Evolutionary conservation across 2,329 filamentous ascomycete genomes (phyloP).

Genomic region (Botrytis tulipae): DNA sequence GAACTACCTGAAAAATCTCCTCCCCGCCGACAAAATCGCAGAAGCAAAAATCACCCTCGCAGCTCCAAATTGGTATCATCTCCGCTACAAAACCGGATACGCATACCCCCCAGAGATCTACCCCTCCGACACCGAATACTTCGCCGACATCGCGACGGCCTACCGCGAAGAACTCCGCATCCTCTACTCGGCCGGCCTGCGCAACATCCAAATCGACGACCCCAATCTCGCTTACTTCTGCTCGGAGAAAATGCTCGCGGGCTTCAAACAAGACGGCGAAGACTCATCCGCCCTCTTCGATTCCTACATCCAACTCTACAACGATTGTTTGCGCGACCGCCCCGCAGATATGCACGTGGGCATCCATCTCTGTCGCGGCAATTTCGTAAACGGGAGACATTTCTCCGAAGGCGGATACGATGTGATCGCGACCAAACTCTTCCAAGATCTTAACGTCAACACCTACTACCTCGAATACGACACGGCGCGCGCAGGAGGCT

Average conservation of each 20-base stretch:
- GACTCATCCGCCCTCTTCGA: conserved; percentile 72
- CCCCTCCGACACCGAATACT: conserved; percentile 51
- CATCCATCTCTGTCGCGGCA: conserved; percentile 70
- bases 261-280: conserved; percentile 65
- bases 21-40: conserved; percentile 59
- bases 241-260: conserved; percentile 67
- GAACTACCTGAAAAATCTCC: conserved; percentile 56
- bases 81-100: conserved; percentile 54
- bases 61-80: conserved; percentile 68
- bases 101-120: conserved; percentile 53
- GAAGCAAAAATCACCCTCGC: conserved; percentile 68
- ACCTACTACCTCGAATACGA: conserved; percentile 72
- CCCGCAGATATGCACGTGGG: conserved; percentile 72
- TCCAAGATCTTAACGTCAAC: conserved; percentile 60
- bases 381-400: conserved; percentile 64
- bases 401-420: conserved; percentile 68
- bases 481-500: conserved; percentile 61
- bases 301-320: conserved; percentile 75
- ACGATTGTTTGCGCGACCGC: conserved; percentile 62
- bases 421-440: conserved; percentile 64
- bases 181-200: conserved; percentile 51
- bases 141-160: conserved; percentile 52
- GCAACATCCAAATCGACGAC: conserved; percentile 56
- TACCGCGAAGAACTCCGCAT: conserved; percentile 52
- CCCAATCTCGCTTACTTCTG: conserved; percentile 69